Conservation (phyloP, 768 basidiomycete species). For the Calocera cornea region DNA sequence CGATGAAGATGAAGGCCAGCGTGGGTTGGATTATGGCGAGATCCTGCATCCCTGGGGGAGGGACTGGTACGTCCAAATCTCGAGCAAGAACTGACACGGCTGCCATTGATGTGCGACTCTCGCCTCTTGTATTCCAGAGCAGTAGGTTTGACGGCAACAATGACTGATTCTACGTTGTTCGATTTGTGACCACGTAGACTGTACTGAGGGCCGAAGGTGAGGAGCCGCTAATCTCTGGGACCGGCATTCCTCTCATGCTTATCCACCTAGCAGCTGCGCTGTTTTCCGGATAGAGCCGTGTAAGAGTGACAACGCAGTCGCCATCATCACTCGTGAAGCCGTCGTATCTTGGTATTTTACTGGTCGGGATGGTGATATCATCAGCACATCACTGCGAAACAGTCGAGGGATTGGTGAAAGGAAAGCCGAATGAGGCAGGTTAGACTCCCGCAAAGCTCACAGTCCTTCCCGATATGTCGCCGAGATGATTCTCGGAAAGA, state of each 20-base stretch:
- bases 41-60: conserved; percentile 22
- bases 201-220: neutral
- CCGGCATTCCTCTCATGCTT: neutral
- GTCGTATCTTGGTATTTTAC: neutral
- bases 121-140: neutral
- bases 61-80: conserved; percentile 11
- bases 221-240: neutral
- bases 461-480: neutral
- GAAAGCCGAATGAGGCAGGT: neutral
- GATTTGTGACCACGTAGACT: neutral
- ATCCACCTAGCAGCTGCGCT: neutral
- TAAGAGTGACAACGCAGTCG: no score
- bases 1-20: conserved; percentile 21
- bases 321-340: no score
- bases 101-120: neutral
- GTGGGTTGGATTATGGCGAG: conserved; percentile 20
- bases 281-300: neutral
- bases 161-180: neutral
- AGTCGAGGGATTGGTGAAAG: neutral
- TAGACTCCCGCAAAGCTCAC: neutral
- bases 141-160: neutral
- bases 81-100: neutral
- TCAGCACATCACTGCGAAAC: neutral
- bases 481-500: neutral
- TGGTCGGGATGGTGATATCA: neutral